phyloP scores from a whole-genome alignment of 139 green algal genomes.

The Desmodesmus armatus region DNA sequence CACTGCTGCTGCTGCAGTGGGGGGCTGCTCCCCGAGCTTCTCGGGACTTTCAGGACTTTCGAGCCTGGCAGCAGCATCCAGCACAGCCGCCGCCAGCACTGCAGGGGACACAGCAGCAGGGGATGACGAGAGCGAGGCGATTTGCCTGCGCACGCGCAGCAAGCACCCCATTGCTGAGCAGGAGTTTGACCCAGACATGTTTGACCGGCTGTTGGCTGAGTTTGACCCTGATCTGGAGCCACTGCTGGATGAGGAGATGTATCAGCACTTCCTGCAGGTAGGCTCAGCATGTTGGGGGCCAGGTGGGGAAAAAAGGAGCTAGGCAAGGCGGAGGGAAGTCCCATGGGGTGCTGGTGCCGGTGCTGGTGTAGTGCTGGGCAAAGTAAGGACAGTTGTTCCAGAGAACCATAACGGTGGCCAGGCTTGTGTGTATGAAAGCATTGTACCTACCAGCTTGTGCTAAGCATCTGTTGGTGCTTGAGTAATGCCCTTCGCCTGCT shows the following conservation, averaged over 20 bases:
- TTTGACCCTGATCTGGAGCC: conserved; percentile 48
- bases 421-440: too few relatives aligned
- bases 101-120: background rate
- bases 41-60: background rate
- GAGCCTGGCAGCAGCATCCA: background rate
- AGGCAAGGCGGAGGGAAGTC: background rate
- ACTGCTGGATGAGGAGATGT: conserved; percentile 49
- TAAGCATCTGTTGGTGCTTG: too few relatives aligned
- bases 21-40: background rate
- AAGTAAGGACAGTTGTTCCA: background rate
- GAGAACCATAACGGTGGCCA: background rate
- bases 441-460: too few relatives aligned
- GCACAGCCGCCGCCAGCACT: background rate
- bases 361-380: background rate
- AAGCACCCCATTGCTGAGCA: conserved; percentile 21
- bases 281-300: background rate
- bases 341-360: background rate
- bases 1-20: background rate
- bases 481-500: too few relatives aligned
- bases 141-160: conserved; percentile 18
- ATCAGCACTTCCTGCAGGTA: conserved; percentile 47
- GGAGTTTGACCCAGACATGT: conserved; percentile 42
- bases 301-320: background rate
- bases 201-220: conserved; percentile 44
- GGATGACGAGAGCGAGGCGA: background rate